phyloP scores from a whole-genome alignment of 257 asterid genomes.

The Striga asiatica region DNA sequence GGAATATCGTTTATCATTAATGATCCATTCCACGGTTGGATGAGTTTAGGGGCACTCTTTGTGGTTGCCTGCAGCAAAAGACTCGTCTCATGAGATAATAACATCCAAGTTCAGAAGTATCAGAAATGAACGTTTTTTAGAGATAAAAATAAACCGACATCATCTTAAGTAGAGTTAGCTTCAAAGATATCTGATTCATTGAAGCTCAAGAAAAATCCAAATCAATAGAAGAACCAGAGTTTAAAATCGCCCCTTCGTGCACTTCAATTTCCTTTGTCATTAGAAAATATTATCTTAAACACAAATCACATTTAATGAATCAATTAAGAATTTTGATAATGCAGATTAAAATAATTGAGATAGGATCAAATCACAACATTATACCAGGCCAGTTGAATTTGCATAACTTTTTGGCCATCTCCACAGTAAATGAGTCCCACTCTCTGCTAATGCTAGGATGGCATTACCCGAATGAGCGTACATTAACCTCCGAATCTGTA shows the following conservation, averaged over 20 bases:
- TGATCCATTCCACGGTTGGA: conserved; percentile 40
- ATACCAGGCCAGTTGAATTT: conserved; percentile 33
- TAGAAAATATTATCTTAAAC: no score
- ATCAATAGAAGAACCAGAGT: background rate
- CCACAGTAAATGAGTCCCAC: conserved; percentile 66
- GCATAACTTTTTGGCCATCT: conserved; percentile 34
- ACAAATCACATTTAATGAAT: no score
- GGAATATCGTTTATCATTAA: conserved; percentile 39
- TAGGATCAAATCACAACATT: no score
- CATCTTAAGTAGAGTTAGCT: no score
- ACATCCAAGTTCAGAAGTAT: no score
- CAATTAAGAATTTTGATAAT: no score
- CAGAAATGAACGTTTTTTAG: no score
- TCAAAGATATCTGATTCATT: no score
- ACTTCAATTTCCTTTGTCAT: no score
- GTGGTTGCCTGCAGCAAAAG: conserved; percentile 38
- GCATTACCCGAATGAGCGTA: conserved; percentile 61
- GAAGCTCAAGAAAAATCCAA: background rate
- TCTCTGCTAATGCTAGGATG: conserved; percentile 53
- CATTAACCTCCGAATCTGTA: conserved; percentile 63
- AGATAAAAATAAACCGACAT: no score
- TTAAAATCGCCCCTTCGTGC: no score
- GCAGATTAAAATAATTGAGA: no score
- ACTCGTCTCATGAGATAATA: background rate
- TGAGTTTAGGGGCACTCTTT: conserved; percentile 36